These are phyloP conservation scores for Candida sanyaensis DNA, from an alignment of 1,139 yeast species.

Conservation along the genomic window DNA sequence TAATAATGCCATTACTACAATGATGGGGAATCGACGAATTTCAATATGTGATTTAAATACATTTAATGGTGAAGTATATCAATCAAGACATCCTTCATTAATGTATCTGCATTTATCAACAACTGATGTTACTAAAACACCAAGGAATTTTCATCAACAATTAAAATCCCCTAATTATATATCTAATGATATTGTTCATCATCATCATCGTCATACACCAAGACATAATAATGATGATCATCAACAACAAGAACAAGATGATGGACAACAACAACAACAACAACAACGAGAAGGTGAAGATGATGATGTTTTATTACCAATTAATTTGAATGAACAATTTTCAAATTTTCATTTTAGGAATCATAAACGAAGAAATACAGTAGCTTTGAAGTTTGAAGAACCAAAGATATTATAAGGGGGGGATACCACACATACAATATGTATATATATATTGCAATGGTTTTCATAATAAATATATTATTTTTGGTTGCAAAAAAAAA, in stretches of 20 bases:
- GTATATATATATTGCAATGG: too few relatives aligned
- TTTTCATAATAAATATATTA: too few relatives aligned
- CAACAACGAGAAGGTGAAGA: background rate
- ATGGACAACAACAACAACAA: too few relatives aligned
- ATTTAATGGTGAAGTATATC: slow-evolving; percentile 15
- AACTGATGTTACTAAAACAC: slow-evolving; percentile 5
- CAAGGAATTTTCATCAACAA: background rate
- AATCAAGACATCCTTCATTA: slow-evolving; percentile 4
- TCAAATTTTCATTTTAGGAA: slow-evolving; percentile 5
- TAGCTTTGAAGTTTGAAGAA: slow-evolving; percentile 5
- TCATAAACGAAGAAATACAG: slow-evolving; percentile 7
- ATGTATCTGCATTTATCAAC: slow-evolving; percentile 7
- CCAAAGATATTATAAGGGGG: slow-evolving; percentile 1
- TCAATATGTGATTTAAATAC: slow-evolving; percentile 29
- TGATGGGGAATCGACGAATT: slow-evolving; percentile 13
- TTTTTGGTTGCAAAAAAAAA: too few relatives aligned
- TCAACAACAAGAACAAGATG: background rate
- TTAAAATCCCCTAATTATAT: background rate
- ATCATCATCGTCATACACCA: background rate
- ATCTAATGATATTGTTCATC: background rate
- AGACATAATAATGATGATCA: too few relatives aligned
- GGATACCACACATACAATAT: background rate
- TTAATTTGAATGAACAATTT: slow-evolving; percentile 4
- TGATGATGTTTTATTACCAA: background rate
- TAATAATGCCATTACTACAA: slow-evolving; percentile 8